Percentiles rank a stretch among this genome's conserved stretches.
These are phyloP conservation scores for Entomortierella lignicola DNA, from an alignment of 192 early-diverging fungal genomes.

Conservation along the genomic window DNA sequence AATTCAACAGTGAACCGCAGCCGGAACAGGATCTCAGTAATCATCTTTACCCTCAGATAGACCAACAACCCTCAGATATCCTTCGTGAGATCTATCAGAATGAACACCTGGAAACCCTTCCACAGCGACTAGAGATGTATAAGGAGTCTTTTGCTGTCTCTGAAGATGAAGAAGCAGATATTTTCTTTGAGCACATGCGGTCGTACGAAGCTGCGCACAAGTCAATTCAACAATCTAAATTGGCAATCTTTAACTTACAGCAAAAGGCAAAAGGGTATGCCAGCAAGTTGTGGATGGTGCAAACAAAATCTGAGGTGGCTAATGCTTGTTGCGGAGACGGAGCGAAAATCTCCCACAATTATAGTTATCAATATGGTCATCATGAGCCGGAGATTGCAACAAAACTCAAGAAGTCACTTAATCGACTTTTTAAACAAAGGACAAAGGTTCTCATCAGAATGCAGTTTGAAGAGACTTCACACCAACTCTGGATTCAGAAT, in stretches of 20 bases:
- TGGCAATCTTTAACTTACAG: constrained; percentile 33
- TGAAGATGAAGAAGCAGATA: background rate
- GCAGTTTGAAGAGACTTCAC: constrained; percentile 41
- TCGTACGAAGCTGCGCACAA: constrained; percentile 37
- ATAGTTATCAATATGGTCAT: constrained; percentile 39
- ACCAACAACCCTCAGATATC: constrained; percentile 2
- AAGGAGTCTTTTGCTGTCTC: background rate
- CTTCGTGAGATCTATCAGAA: constrained; percentile 22
- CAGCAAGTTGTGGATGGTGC: constrained; percentile 47
- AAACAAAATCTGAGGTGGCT: constrained; percentile 40
- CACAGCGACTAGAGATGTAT: constrained; percentile 7
- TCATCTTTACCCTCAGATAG: background rate
- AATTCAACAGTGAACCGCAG: background rate
- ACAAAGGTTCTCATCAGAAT: constrained; percentile 25
- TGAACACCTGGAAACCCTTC: constrained; percentile 6
- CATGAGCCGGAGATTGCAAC: constrained; percentile 32
- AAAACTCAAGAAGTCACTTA: constrained; percentile 42
- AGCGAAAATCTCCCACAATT: constrained; percentile 30
- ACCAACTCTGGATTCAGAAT: constrained; percentile 43
- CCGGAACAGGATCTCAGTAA: background rate
- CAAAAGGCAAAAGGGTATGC: constrained; percentile 53
- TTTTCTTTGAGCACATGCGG: constrained; percentile 15
- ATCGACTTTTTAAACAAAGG: constrained; percentile 29
- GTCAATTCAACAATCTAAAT: constrained; percentile 32
- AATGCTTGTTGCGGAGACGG: constrained; percentile 45